Evolutionary conservation across 345 rosid genomes (phyloP).

Genomic region (thale cress (Arabidopsis thaliana)): DNA sequence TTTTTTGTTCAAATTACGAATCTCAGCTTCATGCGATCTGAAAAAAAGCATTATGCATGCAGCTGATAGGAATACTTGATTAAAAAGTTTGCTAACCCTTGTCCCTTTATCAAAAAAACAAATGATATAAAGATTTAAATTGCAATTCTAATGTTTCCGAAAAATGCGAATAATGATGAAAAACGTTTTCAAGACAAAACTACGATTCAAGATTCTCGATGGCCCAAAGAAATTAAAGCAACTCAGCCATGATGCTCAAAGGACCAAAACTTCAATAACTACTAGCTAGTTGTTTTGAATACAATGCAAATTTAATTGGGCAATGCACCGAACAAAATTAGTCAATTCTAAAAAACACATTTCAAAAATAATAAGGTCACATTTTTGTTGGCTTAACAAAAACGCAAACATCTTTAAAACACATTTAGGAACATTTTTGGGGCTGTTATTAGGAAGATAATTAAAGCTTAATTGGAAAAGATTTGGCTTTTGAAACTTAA

Average conservation of each 20-base stretch:
- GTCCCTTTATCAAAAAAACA: too few species aligned
- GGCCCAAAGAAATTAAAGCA: neutral
- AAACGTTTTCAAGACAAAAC: conserved; percentile 8
- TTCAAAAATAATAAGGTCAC: too few species aligned
- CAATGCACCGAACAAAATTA: neutral
- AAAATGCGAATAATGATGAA: neutral
- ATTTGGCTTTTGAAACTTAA: too few species aligned
- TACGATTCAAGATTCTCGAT: neutral
- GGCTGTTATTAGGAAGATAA: too few species aligned
- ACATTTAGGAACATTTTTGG: too few species aligned
- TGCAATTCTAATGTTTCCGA: neutral
- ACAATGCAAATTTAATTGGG: neutral
- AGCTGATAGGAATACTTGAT: too few species aligned
- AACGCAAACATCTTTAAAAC: too few species aligned
- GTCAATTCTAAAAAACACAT: too few species aligned
- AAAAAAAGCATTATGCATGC: too few species aligned
- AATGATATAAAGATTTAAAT: neutral
- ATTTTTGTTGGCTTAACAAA: too few species aligned
- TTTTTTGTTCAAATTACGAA: neutral
- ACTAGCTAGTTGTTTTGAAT: neutral
- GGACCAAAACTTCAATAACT: conserved; percentile 8
- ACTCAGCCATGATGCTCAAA: neutral
- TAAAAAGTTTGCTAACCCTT: too few species aligned
- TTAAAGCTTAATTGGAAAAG: too few species aligned
- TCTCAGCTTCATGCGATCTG: neutral